These are phyloP conservation scores for Tagetes patula DNA, from an alignment of 129 eudicot species.

Conservation along the genomic window DNA sequence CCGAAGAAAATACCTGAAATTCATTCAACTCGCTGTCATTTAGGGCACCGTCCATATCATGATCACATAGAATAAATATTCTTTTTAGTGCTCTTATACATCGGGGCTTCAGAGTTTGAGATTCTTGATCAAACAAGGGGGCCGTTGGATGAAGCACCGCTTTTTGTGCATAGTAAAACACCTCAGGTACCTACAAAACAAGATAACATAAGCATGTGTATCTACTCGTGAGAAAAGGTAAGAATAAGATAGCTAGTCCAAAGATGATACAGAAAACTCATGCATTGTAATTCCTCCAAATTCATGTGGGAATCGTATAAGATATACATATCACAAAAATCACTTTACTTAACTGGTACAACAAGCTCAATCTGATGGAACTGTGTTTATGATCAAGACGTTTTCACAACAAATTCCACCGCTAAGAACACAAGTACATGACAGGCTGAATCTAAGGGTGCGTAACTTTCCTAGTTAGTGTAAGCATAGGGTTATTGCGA, in stretches of 20 bases:
- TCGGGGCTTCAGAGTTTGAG: constrained; percentile 80
- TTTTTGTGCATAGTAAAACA: constrained; percentile 92
- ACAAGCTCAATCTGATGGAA: constrained; percentile 20
- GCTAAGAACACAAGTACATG: constrained; percentile 11
- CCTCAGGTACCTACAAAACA: constrained; percentile 77
- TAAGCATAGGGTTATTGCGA: constrained; percentile 12
- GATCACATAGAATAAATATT: constrained; percentile 86
- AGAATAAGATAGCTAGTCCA: neutral
- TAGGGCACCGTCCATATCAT: constrained; percentile 85
- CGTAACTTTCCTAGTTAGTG: neutral
- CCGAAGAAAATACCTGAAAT: constrained; percentile 61
- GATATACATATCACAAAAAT: constrained; percentile 11
- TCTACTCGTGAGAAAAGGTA: neutral
- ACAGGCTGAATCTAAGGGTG: constrained; percentile 8
- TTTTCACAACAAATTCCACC: neutral
- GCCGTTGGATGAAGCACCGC: constrained; percentile 99
- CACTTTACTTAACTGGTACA: constrained; percentile 1
- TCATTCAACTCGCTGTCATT: constrained; percentile 87
- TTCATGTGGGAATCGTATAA: neutral
- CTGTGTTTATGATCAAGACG: constrained; percentile 20
- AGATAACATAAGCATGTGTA: constrained; percentile 12
- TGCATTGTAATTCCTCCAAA: constrained; percentile 5
- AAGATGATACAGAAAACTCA: constrained; percentile 10
- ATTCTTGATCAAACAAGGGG: constrained; percentile 94
- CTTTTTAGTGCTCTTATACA: constrained; percentile 88